Evolutionary conservation across 2,329 filamentous ascomycete species (phyloP).

Genomic region (Ceratocystis variospora): DNA sequence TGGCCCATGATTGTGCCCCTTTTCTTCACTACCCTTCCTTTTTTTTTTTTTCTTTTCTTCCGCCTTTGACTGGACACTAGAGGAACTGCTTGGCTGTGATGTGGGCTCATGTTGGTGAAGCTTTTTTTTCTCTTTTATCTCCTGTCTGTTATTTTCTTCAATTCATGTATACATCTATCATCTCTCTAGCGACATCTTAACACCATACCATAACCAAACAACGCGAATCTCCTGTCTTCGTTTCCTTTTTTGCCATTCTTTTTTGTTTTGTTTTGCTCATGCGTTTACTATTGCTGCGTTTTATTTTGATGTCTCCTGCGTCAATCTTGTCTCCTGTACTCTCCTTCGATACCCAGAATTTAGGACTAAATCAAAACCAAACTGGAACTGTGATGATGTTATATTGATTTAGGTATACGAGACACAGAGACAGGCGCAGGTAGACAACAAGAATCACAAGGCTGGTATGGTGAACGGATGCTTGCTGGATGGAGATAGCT

Average conservation of each 20-base stretch:
- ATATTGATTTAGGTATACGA: too few species aligned
- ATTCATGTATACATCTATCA: slow-evolving; percentile 8
- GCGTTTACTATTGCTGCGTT: neutral
- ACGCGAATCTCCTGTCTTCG: neutral
- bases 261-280: neutral
- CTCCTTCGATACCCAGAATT: slow-evolving; percentile 5
- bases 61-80: neutral
- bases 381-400: neutral
- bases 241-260: neutral
- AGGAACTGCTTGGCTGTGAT: slow-evolving; percentile 14
- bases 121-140: neutral
- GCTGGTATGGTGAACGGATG: too few species aligned
- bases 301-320: neutral
- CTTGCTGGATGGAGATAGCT: neutral
- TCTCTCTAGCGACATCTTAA: neutral
- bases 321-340: neutral
- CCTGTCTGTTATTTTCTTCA: slow-evolving; percentile 9
- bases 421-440: too few species aligned
- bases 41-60: slow-evolving; percentile 4
- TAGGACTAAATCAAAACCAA: slow-evolving; percentile 1
- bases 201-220: neutral
- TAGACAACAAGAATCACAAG: too few species aligned
- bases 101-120: slow-evolving; percentile 8
- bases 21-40: neutral
- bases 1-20: neutral